Conservation (phyloP, 345 rosid genomes). For the Citropsis articulata region DNA sequence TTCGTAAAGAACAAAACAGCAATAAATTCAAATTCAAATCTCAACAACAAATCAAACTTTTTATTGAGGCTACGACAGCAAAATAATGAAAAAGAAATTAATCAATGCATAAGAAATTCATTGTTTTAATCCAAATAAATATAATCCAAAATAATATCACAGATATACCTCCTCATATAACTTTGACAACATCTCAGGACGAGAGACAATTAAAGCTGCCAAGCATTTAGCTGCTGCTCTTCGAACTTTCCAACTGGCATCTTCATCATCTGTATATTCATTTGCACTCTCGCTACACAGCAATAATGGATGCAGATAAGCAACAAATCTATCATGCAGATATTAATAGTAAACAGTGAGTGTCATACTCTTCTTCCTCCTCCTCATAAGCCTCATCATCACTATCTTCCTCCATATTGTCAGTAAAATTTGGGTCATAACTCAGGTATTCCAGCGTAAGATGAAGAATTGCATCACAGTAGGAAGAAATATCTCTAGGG, state of each 20-base stretch:
- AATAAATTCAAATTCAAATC: not conserved
- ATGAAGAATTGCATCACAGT: slow-evolving; percentile 78
- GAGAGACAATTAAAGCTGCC: slow-evolving; percentile 92
- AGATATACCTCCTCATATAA: slow-evolving; percentile 80
- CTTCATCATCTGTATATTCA: slow-evolving; percentile 99
- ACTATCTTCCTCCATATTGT: slow-evolving; percentile 99
- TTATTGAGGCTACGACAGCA: not conserved
- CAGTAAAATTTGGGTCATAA: slow-evolving; percentile 97
- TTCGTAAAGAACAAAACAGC: not conserved
- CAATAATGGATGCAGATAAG: slow-evolving; percentile 17
- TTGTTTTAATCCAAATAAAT: not conserved
- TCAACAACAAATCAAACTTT: slow-evolving; percentile 11
- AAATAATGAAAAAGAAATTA: not conserved
- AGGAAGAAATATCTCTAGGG: slow-evolving; percentile 86
- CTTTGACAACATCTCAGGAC: slow-evolving; percentile 85
- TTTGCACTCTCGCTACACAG: slow-evolving; percentile 89
- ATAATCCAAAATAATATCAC: not conserved
- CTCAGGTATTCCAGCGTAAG: slow-evolving; percentile 86
- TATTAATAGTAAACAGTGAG: slow-evolving; percentile 10
- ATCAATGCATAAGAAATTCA: not conserved
- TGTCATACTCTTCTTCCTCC: slow-evolving; percentile 96
- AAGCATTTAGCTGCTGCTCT: slow-evolving; percentile 98
- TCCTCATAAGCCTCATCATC: slow-evolving; percentile 86
- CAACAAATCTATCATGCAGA: slow-evolving; percentile 20
- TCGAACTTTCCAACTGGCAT: slow-evolving; percentile 99